These are phyloP conservation scores for Vanderwaltozyma yarrowii DNA, from an alignment of 805 yeast genomes.

Conservation along the genomic window DNA sequence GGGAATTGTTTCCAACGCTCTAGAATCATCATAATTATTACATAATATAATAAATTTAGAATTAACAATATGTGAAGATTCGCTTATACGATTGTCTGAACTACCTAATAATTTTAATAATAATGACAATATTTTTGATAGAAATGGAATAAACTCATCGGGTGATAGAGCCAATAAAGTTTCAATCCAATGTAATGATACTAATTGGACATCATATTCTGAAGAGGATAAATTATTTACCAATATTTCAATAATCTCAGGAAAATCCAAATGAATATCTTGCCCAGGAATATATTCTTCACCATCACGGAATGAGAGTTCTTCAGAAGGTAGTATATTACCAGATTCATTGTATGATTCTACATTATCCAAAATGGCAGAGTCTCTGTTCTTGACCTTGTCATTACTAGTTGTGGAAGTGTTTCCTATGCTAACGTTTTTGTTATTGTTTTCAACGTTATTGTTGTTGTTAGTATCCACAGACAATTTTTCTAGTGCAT, in stretches of 20 bases:
- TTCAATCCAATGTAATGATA: slow-evolving; percentile 74
- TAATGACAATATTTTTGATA: slow-evolving; percentile 66
- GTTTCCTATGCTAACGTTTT: too few species aligned
- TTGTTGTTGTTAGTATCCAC: too few species aligned
- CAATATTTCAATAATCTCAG: slow-evolving; percentile 69
- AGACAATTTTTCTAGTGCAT: slow-evolving; percentile 9
- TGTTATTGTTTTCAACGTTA: too few species aligned
- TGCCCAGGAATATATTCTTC: slow-evolving; percentile 64
- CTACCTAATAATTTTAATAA: slow-evolving; percentile 54
- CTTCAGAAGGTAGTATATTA: too few species aligned
- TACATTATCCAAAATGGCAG: background rate
- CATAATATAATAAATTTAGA: slow-evolving; percentile 43
- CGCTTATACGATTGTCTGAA: slow-evolving; percentile 38
- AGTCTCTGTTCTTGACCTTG: background rate
- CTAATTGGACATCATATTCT: slow-evolving; percentile 66
- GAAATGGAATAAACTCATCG: slow-evolving; percentile 56
- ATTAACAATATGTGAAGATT: slow-evolving; percentile 48
- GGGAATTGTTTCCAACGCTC: slow-evolving; percentile 16
- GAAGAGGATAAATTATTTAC: slow-evolving; percentile 70
- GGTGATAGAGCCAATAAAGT: slow-evolving; percentile 64
- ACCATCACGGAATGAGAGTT: slow-evolving; percentile 30
- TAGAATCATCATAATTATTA: slow-evolving; percentile 17
- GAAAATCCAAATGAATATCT: slow-evolving; percentile 70
- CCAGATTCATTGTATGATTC: background rate
- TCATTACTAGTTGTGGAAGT: background rate